Conservation (phyloP, 78 protist genomes). For the Dictyostelium citrinum region DNA sequence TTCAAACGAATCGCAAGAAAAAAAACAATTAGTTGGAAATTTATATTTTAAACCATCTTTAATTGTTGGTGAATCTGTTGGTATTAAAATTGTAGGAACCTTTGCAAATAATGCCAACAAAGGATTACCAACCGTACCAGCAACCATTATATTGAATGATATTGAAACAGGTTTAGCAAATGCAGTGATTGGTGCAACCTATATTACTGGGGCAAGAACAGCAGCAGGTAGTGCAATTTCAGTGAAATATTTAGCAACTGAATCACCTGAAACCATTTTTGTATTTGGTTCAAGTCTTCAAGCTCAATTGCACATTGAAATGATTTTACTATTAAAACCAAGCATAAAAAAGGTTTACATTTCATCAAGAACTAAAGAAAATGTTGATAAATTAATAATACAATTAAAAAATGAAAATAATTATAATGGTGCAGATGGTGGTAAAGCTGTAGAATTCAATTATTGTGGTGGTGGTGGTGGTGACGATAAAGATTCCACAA, state of each 20-base stretch:
- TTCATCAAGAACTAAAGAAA: background rate
- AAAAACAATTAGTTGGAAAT: background rate
- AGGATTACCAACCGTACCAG: constrained; percentile 54
- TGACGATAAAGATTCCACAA: background rate
- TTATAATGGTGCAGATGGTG: background rate
- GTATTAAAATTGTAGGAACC: constrained; percentile 18
- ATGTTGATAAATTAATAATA: background rate
- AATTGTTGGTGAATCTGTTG: background rate
- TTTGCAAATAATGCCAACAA: background rate
- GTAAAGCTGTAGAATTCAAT: background rate
- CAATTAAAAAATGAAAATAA: background rate
- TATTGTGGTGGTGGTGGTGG: background rate
- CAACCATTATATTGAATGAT: constrained; percentile 39
- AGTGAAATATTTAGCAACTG: background rate
- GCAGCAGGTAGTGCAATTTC: constrained; percentile 73
- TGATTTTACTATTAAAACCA: background rate
- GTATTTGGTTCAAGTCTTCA: constrained; percentile 73
- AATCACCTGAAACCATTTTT: background rate
- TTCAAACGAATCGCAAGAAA: background rate
- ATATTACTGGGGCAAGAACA: constrained; percentile 58
- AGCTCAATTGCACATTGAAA: constrained; percentile 43
- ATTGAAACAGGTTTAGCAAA: background rate
- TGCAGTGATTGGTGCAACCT: constrained; percentile 53
- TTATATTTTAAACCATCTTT: constrained; percentile 41
- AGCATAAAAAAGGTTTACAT: constrained; percentile 6